Evolutionary conservation across 1,284 basidiomycete species (phyloP).

Genomic region (Kwoniella shivajii): DNA sequence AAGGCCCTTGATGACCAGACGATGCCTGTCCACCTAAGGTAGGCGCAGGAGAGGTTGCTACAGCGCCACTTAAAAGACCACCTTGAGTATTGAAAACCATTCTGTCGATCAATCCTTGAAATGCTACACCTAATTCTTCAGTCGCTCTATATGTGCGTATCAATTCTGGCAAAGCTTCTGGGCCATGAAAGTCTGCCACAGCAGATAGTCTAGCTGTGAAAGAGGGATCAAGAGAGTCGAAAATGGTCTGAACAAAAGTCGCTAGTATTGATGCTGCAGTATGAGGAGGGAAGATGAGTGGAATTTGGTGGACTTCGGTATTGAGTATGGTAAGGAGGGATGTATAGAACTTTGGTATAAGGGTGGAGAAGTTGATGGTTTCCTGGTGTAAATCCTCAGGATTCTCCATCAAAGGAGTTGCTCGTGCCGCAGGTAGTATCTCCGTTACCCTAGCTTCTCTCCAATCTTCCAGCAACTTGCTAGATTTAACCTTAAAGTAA

Average conservation of each 20-base stretch:
- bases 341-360: slow-evolving; percentile 67
- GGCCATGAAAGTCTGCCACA: slow-evolving; percentile 66
- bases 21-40: not conserved
- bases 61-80: slow-evolving; percentile 26
- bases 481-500: slow-evolving; percentile 80
- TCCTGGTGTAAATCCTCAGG: not conserved
- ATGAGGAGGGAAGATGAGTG: slow-evolving; percentile 68
- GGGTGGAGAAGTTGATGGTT: slow-evolving; percentile 60
- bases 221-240: slow-evolving; percentile 75
- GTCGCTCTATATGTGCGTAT: slow-evolving; percentile 71
- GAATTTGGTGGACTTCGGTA: slow-evolving; percentile 71
- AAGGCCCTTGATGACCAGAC: slow-evolving; percentile 1
- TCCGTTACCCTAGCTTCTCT: slow-evolving; percentile 61
- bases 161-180: slow-evolving; percentile 66
- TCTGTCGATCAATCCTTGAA: slow-evolving; percentile 76
- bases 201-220: slow-evolving; percentile 73
- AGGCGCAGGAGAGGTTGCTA: not conserved
- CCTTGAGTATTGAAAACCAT: slow-evolving; percentile 43
- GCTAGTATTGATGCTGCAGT: slow-evolving; percentile 71
- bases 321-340: slow-evolving; percentile 65
- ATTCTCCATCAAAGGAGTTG: slow-evolving; percentile 15
- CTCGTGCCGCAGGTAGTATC: slow-evolving; percentile 33
- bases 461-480: slow-evolving; percentile 70
- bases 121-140: slow-evolving; percentile 73
- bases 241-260: slow-evolving; percentile 74